phyloP scores from a whole-genome alignment of 2,329 filamentous ascomycete genomes.

The Rhynchosporium graminicola region DNA sequence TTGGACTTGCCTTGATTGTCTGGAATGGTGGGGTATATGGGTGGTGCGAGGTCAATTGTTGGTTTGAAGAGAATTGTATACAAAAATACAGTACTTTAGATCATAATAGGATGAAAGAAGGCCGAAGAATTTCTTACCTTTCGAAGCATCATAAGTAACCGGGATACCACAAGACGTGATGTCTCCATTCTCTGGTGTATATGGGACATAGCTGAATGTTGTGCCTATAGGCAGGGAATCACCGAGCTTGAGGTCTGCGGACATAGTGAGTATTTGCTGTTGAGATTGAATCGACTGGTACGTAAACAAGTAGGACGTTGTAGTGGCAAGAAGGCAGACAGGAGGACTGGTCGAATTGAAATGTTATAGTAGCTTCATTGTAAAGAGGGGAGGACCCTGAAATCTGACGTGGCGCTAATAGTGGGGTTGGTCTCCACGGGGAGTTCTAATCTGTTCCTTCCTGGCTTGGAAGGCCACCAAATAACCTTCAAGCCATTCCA shows the following conservation, averaged over 20 bases:
- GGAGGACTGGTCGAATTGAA: not conserved
- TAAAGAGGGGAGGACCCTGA: constrained; percentile 7
- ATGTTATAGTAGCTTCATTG: not conserved
- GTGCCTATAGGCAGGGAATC: constrained; percentile 82
- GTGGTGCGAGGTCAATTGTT: constrained; percentile 10
- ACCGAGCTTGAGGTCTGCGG: constrained; percentile 57
- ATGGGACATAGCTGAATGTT: constrained; percentile 81
- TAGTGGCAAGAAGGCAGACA: not conserved
- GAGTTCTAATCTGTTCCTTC: not conserved
- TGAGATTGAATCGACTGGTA: not conserved
- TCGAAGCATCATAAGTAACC: constrained; percentile 75
- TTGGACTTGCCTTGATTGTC: not conserved
- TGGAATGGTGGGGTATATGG: not conserved
- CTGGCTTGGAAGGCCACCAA: not conserved
- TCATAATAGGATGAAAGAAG: not conserved
- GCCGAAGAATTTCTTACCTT: constrained; percentile 49
- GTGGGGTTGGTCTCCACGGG: constrained; percentile 14
- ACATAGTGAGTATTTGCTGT: constrained; percentile 17
- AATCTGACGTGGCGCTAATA: constrained; percentile 20
- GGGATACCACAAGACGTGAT: constrained; percentile 79
- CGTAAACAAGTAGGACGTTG: not conserved
- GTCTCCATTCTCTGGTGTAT: constrained; percentile 65
- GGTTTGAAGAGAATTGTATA: not conserved
- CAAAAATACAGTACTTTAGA: not conserved
- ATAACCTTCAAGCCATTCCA: too few relatives aligned